Conservation (phyloP, 257 asterid genomes). For the Mitragyna speciosa region DNA sequence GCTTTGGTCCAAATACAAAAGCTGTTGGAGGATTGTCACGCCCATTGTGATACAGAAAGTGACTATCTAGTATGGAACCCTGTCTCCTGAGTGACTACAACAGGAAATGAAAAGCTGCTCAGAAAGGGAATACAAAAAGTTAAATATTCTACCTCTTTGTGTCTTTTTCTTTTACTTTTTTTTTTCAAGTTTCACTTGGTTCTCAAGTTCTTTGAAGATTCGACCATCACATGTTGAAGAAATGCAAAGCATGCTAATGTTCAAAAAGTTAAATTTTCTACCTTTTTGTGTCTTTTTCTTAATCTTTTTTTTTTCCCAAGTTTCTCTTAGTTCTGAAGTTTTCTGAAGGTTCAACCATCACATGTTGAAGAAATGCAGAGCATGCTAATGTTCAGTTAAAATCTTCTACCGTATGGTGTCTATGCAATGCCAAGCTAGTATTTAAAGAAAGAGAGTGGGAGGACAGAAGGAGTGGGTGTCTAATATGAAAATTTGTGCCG, state of each 20-base stretch:
- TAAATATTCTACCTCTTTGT: background rate
- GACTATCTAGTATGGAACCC: conserved; percentile 19
- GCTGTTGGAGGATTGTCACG: conserved; percentile 30
- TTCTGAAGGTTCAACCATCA: background rate
- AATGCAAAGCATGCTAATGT: background rate
- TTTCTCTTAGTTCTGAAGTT: too few relatives aligned
- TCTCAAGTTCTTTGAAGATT: background rate
- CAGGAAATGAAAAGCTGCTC: background rate
- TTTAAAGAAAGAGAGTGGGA: background rate
- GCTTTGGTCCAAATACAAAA: conserved; percentile 22
- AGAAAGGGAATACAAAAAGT: background rate
- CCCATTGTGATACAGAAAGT: conserved; percentile 18
- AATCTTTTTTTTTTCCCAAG: too few relatives aligned
- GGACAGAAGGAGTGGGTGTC: background rate
- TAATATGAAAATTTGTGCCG: background rate
- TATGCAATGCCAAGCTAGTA: background rate
- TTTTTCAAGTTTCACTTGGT: background rate
- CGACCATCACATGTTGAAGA: background rate
- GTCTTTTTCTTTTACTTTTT: background rate
- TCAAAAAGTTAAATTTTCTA: background rate
- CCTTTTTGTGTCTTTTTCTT: background rate
- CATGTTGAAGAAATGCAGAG: background rate
- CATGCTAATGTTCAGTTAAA: background rate
- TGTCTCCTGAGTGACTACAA: background rate
- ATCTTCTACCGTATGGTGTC: background rate